These are phyloP conservation scores for Saturnispora gosingensis DNA, from an alignment of 805 yeast genomes.

Conservation along the genomic window DNA sequence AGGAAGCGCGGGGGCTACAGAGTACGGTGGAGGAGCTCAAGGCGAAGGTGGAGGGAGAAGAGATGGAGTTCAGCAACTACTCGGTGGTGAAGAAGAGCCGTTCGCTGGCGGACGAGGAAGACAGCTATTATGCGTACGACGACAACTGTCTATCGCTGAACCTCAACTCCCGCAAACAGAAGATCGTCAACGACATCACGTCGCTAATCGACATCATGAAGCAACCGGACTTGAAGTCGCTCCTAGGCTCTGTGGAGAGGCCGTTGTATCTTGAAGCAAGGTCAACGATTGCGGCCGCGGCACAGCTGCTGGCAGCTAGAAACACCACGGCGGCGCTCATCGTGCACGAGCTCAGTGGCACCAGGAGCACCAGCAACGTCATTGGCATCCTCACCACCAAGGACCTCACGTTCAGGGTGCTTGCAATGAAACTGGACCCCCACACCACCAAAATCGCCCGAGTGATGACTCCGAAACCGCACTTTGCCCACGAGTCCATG, in stretches of 20 bases:
- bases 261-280: conserved; percentile 31
- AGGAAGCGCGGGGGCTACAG: conserved; percentile 29
- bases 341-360: conserved; percentile 19
- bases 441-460: conserved; percentile 31
- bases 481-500: conserved; percentile 32
- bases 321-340: conserved; percentile 35
- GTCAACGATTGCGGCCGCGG: conserved; percentile 30
- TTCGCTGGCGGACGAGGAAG: not conserved
- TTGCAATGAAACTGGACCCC: conserved; percentile 31
- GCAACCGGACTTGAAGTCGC: conserved; percentile 31
- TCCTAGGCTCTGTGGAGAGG: conserved; percentile 5
- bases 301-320: conserved; percentile 31
- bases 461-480: conserved; percentile 38
- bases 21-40: conserved; percentile 23
- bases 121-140: too few species aligned
- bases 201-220: conserved; percentile 32
- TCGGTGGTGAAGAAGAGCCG: not conserved
- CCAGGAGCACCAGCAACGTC: conserved; percentile 21
- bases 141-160: not conserved
- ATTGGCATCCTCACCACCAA: conserved; percentile 40
- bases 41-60: too few species aligned
- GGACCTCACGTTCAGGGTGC: conserved; percentile 35
- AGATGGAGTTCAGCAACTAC: conserved; percentile 13
- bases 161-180: conserved; percentile 15
- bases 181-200: conserved; percentile 28